Conservation (phyloP, 2,329 filamentous ascomycete species). For the Hymenoscyphus occultus region DNA sequence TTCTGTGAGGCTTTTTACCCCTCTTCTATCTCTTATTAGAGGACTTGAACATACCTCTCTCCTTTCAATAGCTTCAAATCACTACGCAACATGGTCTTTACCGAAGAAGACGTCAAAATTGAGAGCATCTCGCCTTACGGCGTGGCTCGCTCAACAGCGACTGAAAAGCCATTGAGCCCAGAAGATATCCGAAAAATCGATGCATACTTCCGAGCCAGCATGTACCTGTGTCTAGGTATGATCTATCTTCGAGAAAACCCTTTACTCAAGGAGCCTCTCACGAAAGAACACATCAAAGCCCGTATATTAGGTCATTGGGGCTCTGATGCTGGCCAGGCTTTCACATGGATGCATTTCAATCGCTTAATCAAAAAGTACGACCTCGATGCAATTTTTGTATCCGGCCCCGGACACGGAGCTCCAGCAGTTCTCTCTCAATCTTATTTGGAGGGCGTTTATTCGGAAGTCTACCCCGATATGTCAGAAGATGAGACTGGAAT, state of each 20-base stretch:
- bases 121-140: conserved; percentile 64
- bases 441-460: conserved; percentile 75
- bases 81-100: conserved; percentile 23
- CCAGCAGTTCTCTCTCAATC: conserved; percentile 73
- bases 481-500: conserved; percentile 66
- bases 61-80: neutral
- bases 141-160: conserved; percentile 61
- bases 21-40: neutral
- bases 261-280: conserved; percentile 66
- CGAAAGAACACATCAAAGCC: conserved; percentile 66
- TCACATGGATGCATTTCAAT: conserved; percentile 81
- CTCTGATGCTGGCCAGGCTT: conserved; percentile 75
- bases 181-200: conserved; percentile 68
- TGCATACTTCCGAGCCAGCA: conserved; percentile 70
- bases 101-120: conserved; percentile 37
- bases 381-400: conserved; percentile 69
- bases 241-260: conserved; percentile 75
- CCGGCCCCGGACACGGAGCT: conserved; percentile 74
- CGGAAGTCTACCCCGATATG: conserved; percentile 73
- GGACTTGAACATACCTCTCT: neutral
- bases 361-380: conserved; percentile 78
- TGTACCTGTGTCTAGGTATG: conserved; percentile 77
- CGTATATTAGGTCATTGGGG: conserved; percentile 77
- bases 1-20: neutral
- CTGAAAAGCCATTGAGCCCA: conserved; percentile 57